Conservation (phyloP, 345 rosid genomes). For the Citrus reticulata region DNA sequence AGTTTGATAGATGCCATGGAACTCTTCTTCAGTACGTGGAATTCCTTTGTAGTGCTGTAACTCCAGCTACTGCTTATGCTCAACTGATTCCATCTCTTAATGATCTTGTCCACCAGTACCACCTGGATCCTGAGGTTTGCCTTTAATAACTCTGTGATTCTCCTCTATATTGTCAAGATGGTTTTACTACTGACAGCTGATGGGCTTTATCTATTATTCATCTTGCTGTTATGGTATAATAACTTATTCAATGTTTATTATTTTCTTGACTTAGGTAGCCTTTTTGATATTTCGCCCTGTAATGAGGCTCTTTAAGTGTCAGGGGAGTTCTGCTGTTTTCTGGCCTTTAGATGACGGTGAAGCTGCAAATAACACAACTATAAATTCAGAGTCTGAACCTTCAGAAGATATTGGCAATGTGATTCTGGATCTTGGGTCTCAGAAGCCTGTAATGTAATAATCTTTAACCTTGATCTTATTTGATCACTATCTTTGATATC, state of each 20-base stretch:
- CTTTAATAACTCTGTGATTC: constrained; percentile 9
- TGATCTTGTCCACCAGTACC: constrained; percentile 84
- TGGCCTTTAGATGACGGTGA: constrained; percentile 85
- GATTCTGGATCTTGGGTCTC: constrained; percentile 66
- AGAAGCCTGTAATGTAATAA: constrained; percentile 56
- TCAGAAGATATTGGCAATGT: constrained; percentile 33
- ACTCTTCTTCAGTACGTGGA: constrained; percentile 98
- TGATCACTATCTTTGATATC: background rate
- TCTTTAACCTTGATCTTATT: constrained; percentile 5
- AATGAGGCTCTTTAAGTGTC: constrained; percentile 92
- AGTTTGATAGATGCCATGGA: constrained; percentile 98
- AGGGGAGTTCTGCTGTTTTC: constrained; percentile 55
- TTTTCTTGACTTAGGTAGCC: constrained; percentile 60
- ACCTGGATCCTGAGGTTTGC: constrained; percentile 94
- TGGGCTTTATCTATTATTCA: background rate
- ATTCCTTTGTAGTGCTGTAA: constrained; percentile 79
- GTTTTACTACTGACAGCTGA: background rate
- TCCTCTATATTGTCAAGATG: background rate
- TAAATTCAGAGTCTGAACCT: constrained; percentile 40
- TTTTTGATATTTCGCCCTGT: constrained; percentile 95
- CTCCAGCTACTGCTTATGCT: constrained; percentile 74
- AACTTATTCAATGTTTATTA: background rate
- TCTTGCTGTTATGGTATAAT: background rate
- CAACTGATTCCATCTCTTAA: constrained; percentile 80
- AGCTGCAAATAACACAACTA: constrained; percentile 27